These are phyloP conservation scores for Sporothrix luriei DNA, from an alignment of 2,329 filamentous ascomycete genomes.

Conservation along the genomic window DNA sequence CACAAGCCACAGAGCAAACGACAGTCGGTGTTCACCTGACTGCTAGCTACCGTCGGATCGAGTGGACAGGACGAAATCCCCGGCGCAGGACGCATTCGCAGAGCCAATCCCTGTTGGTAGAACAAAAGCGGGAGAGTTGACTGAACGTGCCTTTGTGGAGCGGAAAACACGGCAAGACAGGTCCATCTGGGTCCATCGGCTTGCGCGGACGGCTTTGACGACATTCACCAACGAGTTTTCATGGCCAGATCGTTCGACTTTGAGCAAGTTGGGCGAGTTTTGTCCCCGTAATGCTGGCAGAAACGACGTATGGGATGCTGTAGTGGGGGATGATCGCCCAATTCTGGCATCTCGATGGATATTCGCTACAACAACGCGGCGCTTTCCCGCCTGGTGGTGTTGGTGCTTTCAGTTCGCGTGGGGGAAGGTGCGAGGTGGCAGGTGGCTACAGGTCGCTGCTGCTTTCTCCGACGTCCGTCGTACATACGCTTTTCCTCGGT, in stretches of 20 bases:
- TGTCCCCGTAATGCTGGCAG: too few species aligned
- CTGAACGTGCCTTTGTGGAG: neutral
- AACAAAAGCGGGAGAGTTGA: conserved; percentile 2
- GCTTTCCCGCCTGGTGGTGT: neutral
- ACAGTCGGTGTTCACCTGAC: neutral
- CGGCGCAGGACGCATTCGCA: neutral
- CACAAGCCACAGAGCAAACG: neutral
- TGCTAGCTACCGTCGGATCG: neutral
- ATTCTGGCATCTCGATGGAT: neutral
- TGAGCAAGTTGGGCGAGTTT: neutral
- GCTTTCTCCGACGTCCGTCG: conserved; percentile 30
- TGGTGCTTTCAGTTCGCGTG: neutral
- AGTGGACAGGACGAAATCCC: neutral
- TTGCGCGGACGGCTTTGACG: neutral
- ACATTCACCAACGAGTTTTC: neutral
- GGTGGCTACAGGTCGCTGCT: neutral
- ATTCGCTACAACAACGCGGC: neutral
- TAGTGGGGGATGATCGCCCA: neutral
- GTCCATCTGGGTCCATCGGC: conserved; percentile 18
- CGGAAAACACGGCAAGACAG: conserved; percentile 14
- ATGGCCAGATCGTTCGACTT: neutral
- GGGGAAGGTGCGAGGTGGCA: neutral
- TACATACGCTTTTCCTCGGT: conserved; percentile 30
- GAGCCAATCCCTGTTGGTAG: neutral
- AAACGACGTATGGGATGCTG: neutral